Conservation (phyloP, 2,329 filamentous ascomycete species). For the Neoscytalidium dimidiatum region DNA sequence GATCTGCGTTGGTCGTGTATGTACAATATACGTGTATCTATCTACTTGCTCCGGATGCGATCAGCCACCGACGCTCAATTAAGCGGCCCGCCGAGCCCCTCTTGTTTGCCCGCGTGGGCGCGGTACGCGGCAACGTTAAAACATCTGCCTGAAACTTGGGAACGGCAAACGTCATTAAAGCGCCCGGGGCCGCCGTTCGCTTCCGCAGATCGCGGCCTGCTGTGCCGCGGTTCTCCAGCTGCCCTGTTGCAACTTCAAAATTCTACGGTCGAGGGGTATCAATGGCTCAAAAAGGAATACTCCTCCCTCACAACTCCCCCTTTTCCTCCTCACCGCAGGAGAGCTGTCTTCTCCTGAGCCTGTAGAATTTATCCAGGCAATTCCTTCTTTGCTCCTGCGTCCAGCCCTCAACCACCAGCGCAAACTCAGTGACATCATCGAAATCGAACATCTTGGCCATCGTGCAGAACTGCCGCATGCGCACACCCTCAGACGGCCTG, state of each 20-base stretch:
- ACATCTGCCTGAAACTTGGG: not conserved
- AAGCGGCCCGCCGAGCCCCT: not conserved
- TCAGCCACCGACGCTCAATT: not conserved
- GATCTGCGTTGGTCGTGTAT: not conserved
- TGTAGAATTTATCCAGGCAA: constrained; percentile 81
- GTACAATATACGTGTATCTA: not conserved
- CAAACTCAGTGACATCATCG: constrained; percentile 77
- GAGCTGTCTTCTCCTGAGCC: constrained; percentile 57
- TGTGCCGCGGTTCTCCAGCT: constrained; percentile 9
- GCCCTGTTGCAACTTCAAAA: constrained; percentile 4
- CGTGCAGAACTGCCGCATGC: constrained; percentile 81
- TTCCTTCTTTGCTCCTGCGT: constrained; percentile 79
- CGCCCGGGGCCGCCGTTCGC: constrained; percentile 6
- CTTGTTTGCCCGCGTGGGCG: not conserved
- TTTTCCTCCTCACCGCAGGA: constrained; percentile 18
- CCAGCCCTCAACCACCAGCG: constrained; percentile 86
- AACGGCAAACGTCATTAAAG: not conserved
- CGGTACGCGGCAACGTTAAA: not conserved
- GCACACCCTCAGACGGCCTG: constrained; percentile 73
- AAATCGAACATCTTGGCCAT: constrained; percentile 85
- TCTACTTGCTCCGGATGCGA: not conserved
- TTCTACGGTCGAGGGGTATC: not conserved
- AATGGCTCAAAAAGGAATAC: constrained; percentile 9
- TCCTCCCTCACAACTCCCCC: constrained; percentile 2
- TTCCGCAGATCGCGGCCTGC: constrained; percentile 14